Conservation (phyloP, 192 early-diverging fungal genomes). For the Radiomyces spectabilis region DNA sequence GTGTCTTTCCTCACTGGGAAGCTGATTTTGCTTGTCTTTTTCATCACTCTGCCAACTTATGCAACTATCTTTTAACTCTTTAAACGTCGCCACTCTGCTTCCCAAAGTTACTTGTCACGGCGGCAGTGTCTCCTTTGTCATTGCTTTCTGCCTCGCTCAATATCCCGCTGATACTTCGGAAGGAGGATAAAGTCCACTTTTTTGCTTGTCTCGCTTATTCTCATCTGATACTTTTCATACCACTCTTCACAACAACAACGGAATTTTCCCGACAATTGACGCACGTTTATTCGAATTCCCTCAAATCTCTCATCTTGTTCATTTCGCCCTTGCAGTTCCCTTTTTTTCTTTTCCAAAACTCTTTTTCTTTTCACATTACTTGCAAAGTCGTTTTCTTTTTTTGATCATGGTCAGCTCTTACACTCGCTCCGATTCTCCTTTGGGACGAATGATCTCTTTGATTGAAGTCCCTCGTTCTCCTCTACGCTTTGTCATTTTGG, state of each 20-base stretch:
- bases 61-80: conserved; percentile 1
- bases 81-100: conserved; percentile 7
- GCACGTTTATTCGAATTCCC: not conserved
- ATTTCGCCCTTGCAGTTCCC: not conserved
- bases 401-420: conserved; percentile 3
- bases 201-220: not conserved
- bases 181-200: conserved; percentile 3
- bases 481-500: conserved; percentile 85
- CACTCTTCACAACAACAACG: not conserved
- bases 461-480: conserved; percentile 47
- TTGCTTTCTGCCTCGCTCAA: conserved; percentile 1
- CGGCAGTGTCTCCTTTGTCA: conserved; percentile 1
- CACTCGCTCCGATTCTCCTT: conserved; percentile 20
- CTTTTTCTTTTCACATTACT: not conserved
- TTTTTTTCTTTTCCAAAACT: not conserved
- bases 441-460: conserved; percentile 57
- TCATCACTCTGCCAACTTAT: conserved; percentile 4
- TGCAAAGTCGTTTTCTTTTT: not conserved
- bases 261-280: not conserved
- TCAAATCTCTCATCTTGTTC: not conserved
- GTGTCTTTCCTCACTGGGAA: not conserved
- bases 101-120: conserved; percentile 5
- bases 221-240: not conserved
- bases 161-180: conserved; percentile 2
- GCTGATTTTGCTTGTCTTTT: not conserved